Conservation (phyloP, 2,329 filamentous ascomycete species). For the Claviceps sp. region DNA sequence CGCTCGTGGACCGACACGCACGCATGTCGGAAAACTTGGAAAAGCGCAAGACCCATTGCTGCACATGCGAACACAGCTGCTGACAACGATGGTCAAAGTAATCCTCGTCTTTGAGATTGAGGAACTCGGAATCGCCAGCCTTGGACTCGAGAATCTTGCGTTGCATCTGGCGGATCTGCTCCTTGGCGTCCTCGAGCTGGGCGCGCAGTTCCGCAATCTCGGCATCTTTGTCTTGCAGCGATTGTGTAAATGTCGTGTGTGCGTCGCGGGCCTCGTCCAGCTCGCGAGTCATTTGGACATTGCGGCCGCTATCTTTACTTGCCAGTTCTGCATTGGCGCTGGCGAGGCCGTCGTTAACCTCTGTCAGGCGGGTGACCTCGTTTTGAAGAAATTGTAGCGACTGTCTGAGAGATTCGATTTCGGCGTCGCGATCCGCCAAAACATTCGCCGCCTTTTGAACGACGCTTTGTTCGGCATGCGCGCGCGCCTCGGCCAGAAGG, state of each 20-base stretch:
- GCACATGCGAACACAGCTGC: slow-evolving; percentile 86
- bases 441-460: slow-evolving; percentile 54
- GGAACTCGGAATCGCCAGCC: slow-evolving; percentile 55
- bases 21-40: slow-evolving; percentile 94
- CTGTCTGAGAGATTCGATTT: slow-evolving; percentile 71
- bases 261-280: slow-evolving; percentile 54
- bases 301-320: slow-evolving; percentile 60
- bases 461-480: slow-evolving; percentile 52
- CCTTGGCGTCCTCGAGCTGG: slow-evolving; percentile 62
- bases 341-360: slow-evolving; percentile 69
- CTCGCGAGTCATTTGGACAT: slow-evolving; percentile 52
- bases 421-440: slow-evolving; percentile 69
- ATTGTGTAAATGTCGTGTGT: slow-evolving; percentile 47
- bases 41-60: slow-evolving; percentile 96
- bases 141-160: slow-evolving; percentile 44
- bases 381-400: slow-evolving; percentile 69
- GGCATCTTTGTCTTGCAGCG: slow-evolving; percentile 67
- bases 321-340: slow-evolving; percentile 67
- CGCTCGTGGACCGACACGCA: slow-evolving; percentile 66
- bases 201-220: slow-evolving; percentile 68
- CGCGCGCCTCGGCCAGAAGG: slow-evolving; percentile 58
- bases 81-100: slow-evolving; percentile 93
- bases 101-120: slow-evolving; percentile 74
- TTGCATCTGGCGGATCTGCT: slow-evolving; percentile 40
- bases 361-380: slow-evolving; percentile 66